Conservation (phyloP, 257 asterid species). For the Solanum ossicruentum region DNA sequence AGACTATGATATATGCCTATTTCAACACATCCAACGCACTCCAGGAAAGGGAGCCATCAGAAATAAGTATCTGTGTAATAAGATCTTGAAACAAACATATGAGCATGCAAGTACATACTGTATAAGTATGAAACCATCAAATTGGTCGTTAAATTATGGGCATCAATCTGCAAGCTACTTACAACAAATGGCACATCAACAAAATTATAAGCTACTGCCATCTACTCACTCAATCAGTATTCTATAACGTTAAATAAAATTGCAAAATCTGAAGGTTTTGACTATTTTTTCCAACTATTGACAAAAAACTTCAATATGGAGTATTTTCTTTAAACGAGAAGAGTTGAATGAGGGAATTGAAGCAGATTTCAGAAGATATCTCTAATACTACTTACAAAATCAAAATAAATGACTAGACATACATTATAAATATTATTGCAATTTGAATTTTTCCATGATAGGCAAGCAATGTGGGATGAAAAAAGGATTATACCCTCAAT, state of each 20-base stretch:
- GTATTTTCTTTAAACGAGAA: background rate
- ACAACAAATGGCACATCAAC: background rate
- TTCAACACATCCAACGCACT: background rate
- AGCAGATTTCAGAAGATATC: background rate
- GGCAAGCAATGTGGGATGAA: background rate
- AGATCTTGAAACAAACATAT: background rate
- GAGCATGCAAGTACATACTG: background rate
- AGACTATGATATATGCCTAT: background rate
- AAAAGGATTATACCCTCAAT: slow-evolving; percentile 43
- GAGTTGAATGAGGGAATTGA: background rate
- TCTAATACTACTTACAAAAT: background rate
- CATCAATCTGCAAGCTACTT: background rate
- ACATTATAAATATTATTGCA: background rate
- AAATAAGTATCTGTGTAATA: background rate
- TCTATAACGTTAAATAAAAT: background rate
- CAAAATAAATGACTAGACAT: background rate
- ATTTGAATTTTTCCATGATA: background rate
- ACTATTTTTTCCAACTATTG: background rate
- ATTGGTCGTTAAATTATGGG: background rate
- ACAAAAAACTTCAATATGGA: background rate
- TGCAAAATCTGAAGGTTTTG: background rate
- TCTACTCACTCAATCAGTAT: background rate
- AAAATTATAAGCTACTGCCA: background rate
- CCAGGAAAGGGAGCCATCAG: background rate
- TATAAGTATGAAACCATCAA: background rate